Evolutionary conservation across 2,329 filamentous ascomycete genomes (phyloP), one percentile per base, ranked within the genome.

Genomic region (Lachnellula arida): DNA sequence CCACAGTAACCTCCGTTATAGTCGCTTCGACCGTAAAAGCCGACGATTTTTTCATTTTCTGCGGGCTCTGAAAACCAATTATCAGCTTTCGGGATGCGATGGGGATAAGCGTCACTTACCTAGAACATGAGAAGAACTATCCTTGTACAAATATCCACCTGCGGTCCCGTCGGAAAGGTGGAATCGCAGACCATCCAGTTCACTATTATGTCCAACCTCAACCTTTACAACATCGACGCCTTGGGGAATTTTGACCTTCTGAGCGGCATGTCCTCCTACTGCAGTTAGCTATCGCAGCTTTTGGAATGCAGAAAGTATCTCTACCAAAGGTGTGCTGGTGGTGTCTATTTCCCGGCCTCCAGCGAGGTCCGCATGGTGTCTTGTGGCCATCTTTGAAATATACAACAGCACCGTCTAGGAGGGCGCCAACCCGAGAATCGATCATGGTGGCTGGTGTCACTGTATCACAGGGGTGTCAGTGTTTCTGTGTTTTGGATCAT

Each of bases 391-490:
- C 76, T 46, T 65, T 66, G 60, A 75, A 79, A 57, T 75, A 67
- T 3, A 79, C 72, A 34, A 75, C 70, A 5, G 73, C 75, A 25
- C 77, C 76, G 51, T 79, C 76, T 42, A 78, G 71, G 6, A 67
- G 61, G 42, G 65, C 69, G 4, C 77, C 77, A 5, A 78, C 72
- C 2, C 75, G 70, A 2, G 78, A 60, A 57, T 79, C 76, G 28
- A 80, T 74, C 15, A 67, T 70, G 2, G 65, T 69, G 0, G 74
- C 76, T n/a, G 67, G 66, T 11, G 72, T 65, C 4, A 78, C 51
- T 19, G 14, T 6, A 17, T 40, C 7, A 11, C 37, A 40, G 14
- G 14, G 6, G 35, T 32, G 37, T 40, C 8, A 40, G 37, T 40
- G 2, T 40, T 40, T 2, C 28, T 32, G 28, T 32, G 28, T 32